Conservation (phyloP, 371 early-diverging fungal species). For the Lichtheimia ramosa region DNA sequence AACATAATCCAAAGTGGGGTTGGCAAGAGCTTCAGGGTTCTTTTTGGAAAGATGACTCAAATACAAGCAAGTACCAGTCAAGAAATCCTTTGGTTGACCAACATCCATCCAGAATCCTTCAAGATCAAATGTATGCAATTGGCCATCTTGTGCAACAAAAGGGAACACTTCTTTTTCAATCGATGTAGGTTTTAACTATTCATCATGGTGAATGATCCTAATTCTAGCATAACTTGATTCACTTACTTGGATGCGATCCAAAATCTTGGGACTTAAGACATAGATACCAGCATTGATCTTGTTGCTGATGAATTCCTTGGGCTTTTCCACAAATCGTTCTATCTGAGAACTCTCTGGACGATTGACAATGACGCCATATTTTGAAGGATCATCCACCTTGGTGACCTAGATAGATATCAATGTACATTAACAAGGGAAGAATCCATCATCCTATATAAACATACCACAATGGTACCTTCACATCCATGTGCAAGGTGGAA, state of each 20-base stretch:
- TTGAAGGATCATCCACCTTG: slow-evolving; percentile 97
- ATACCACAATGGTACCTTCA: slow-evolving; percentile 93
- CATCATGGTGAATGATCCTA: neutral
- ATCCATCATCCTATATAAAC: slow-evolving; percentile 10
- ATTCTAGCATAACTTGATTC: neutral
- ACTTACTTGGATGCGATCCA: slow-evolving; percentile 87
- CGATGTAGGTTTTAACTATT: slow-evolving; percentile 87
- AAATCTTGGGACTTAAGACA: slow-evolving; percentile 89
- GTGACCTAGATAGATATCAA: slow-evolving; percentile 67
- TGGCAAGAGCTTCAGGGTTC: slow-evolving; percentile 71
- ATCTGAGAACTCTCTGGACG: slow-evolving; percentile 73
- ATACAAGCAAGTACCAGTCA: slow-evolving; percentile 95
- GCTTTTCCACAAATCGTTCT: slow-evolving; percentile 99
- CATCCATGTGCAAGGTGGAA: slow-evolving; percentile 89
- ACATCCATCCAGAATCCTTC: slow-evolving; percentile 99
- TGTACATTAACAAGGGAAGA: neutral
- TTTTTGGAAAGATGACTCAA: slow-evolving; percentile 81
- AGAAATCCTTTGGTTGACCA: slow-evolving; percentile 99
- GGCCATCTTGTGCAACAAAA: slow-evolving; percentile 80
- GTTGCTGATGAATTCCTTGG: slow-evolving; percentile 92
- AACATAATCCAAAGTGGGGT: slow-evolving; percentile 66
- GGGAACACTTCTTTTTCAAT: slow-evolving; percentile 99
- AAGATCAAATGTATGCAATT: slow-evolving; percentile 92
- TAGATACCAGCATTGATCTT: slow-evolving; percentile 99
- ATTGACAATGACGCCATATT: slow-evolving; percentile 96